A percentile compares a stretch with the other conserved stretches of the same genome.
phyloP scores from a whole-genome alignment of 805 yeast species.

The Lachancea lanzarotensis region DNA sequence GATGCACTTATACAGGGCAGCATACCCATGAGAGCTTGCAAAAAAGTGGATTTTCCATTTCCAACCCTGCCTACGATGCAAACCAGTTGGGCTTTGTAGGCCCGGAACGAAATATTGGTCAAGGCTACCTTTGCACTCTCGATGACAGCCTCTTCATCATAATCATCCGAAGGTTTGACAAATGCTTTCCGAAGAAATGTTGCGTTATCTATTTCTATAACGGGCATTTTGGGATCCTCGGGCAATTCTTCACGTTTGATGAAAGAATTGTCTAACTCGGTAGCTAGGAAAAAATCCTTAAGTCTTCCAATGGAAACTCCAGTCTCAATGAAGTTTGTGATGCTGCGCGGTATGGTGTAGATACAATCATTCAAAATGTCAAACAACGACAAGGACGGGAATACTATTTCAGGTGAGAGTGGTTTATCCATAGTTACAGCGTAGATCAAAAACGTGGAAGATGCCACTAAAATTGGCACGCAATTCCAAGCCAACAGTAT shows the following conservation, averaged over 20 bases:
- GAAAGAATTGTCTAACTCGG: constrained; percentile 38
- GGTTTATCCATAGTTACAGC: constrained; percentile 42
- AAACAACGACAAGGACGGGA: constrained; percentile 60
- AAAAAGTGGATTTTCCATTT: constrained; percentile 56
- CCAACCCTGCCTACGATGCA: constrained; percentile 67
- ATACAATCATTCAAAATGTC: constrained; percentile 54
- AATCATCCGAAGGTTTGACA: constrained; percentile 16
- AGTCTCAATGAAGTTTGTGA: constrained; percentile 53
- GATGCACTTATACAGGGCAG: constrained; percentile 35
- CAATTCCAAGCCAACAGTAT: constrained; percentile 54
- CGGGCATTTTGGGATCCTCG: constrained; percentile 14
- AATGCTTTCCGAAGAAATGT: constrained; percentile 47
- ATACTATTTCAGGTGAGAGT: constrained; percentile 59
- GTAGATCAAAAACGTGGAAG: constrained; percentile 52
- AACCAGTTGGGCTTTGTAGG: constrained; percentile 46
- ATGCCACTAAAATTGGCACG: constrained; percentile 59
- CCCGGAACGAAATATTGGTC: constrained; percentile 42
- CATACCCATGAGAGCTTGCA: constrained; percentile 51
- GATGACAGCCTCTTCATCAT: constrained; percentile 39
- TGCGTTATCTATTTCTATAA: constrained; percentile 43
- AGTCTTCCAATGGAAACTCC: constrained; percentile 53
- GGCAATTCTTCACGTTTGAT: constrained; percentile 25
- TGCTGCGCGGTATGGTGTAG: constrained; percentile 49
- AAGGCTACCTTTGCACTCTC: constrained; percentile 46
- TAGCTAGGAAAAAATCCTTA: constrained; percentile 41